Base-by-base conservation (phyloP, 345 rosid genomes). In the Trapa bicornis region DNA sequence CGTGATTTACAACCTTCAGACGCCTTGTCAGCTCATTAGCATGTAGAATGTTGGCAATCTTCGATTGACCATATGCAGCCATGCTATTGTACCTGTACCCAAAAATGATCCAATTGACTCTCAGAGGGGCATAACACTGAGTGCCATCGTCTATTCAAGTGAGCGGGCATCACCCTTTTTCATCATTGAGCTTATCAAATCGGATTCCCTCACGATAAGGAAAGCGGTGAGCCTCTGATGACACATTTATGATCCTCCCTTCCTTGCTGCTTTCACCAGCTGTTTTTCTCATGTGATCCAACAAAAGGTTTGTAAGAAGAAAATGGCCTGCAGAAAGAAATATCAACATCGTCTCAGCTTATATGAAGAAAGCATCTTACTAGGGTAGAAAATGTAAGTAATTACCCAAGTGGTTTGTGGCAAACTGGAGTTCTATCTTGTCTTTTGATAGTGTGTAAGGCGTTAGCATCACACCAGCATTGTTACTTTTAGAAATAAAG, bases 1-100 rank as follows among this genome's bases (percentile, higher is more conserved):
- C 35, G 5, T 41, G 16, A 65, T 22, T 16, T 41, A 43, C 45
- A n/a, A 93, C 98, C 94, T 89, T 85, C 64, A 93, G 75, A 39
- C 62, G 79, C 76, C 81, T 83, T 15, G 90, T 68, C 41, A 93
- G 90, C 86, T 93, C 98, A 66, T 83, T 85, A 29, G 92, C 90
- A 72, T 89, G 94, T 84, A 93, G 76, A 72, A 89, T 70, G 72
- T 86, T 89, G 67, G 86, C 85, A 15, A 92, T 87, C 77, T 92
- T 92, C 39, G 93, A 85, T 73, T 89, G 91, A 65, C 89, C 91
- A 74, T 85, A 89, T 5, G 93, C 85, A 54, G 71, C 74, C 68
- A 56, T 45, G 41, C 76, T 74, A 75, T 61, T 73, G 75, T 87
- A 89, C 73, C 96, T 89, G 78, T 17, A 63, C 35, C 53, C 12